Evolutionary conservation across 2,329 filamentous ascomycete species (phyloP).

Genomic region (Paecilomyces formosus): DNA sequence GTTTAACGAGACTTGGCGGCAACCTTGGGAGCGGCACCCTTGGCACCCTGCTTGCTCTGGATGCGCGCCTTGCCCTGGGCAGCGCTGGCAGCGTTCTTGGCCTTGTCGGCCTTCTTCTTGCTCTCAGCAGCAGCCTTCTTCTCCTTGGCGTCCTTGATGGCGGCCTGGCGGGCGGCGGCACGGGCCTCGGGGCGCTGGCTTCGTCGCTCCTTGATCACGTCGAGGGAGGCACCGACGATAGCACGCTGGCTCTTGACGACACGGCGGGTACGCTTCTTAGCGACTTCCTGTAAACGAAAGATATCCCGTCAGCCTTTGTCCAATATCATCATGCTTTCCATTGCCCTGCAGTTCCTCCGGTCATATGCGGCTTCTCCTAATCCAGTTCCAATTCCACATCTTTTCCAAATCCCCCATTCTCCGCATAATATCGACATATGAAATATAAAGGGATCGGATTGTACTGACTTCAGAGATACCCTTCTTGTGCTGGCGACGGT

Average conservation of each 20-base stretch:
- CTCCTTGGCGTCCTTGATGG: conserved; percentile 97
- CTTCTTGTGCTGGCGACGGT: conserved; percentile 99
- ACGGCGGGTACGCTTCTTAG: conserved; percentile 98
- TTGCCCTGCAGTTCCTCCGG: neutral
- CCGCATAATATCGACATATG: conserved; percentile 4
- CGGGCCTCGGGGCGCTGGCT: conserved; percentile 91
- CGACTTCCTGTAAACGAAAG: conserved; percentile 70
- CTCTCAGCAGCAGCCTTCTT: conserved; percentile 85
- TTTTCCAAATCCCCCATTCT: conserved; percentile 1
- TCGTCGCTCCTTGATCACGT: conserved; percentile 99
- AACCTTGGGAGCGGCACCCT: conserved; percentile 82
- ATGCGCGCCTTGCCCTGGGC: conserved; percentile 76
- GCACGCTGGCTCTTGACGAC: conserved; percentile 98
- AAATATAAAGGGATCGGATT: conserved; percentile 13
- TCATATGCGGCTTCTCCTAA: conserved; percentile 8
- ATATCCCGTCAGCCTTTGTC: conserved; percentile 8
- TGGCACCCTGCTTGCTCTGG: conserved; percentile 93
- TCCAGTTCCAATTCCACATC: conserved; percentile 3
- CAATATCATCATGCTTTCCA: conserved; percentile 6
- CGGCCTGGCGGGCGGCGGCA: conserved; percentile 76
- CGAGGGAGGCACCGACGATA: conserved; percentile 97
- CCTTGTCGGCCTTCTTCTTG: conserved; percentile 99
- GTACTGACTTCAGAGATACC: conserved; percentile 97
- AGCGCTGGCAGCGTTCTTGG: conserved; percentile 71
- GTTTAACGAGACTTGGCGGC: conserved; percentile 77